Conservation (phyloP, 352 stramenopile species). For the Pythium guiyangense region DNA sequence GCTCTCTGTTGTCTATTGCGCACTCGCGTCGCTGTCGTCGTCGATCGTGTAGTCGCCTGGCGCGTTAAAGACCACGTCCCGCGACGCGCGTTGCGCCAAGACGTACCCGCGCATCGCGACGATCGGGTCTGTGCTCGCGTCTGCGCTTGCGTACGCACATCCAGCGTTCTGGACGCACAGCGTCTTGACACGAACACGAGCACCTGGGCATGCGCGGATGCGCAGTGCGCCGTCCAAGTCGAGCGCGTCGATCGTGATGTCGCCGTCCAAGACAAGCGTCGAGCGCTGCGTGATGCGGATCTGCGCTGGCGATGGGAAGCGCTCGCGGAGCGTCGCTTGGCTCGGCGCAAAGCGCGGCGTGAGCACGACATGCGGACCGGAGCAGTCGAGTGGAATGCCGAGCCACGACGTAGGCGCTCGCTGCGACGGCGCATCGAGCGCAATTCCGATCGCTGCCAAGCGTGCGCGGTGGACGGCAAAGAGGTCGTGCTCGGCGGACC, state of each 20-base stretch:
- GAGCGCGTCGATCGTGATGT: constrained; percentile 38
- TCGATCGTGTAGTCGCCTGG: constrained; percentile 47
- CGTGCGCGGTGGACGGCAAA: constrained; percentile 45
- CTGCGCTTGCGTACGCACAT: constrained; percentile 32
- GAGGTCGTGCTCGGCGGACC: constrained; percentile 61
- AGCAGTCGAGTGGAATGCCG: constrained; percentile 41
- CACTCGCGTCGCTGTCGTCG: not conserved
- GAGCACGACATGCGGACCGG: constrained; percentile 43
- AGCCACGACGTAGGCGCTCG: constrained; percentile 24
- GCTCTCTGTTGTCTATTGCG: not conserved
- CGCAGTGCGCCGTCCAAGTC: constrained; percentile 44
- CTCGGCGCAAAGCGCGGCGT: constrained; percentile 31
- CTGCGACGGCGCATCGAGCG: constrained; percentile 1
- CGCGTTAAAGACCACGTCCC: constrained; percentile 37
- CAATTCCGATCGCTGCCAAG: constrained; percentile 24
- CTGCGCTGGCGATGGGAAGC: constrained; percentile 24
- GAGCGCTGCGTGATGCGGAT: constrained; percentile 42
- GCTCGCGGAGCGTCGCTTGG: constrained; percentile 20
- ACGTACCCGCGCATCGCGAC: constrained; percentile 57
- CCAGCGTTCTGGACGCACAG: constrained; percentile 45
- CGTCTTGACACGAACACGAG: constrained; percentile 33
- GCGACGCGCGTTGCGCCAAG: constrained; percentile 28
- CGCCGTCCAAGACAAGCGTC: constrained; percentile 47
- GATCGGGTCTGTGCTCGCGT: constrained; percentile 20
- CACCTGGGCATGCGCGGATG: constrained; percentile 38